Evolutionary conservation across 148 eudicot species (phyloP).

Genomic region (Arbutus unedo): DNA sequence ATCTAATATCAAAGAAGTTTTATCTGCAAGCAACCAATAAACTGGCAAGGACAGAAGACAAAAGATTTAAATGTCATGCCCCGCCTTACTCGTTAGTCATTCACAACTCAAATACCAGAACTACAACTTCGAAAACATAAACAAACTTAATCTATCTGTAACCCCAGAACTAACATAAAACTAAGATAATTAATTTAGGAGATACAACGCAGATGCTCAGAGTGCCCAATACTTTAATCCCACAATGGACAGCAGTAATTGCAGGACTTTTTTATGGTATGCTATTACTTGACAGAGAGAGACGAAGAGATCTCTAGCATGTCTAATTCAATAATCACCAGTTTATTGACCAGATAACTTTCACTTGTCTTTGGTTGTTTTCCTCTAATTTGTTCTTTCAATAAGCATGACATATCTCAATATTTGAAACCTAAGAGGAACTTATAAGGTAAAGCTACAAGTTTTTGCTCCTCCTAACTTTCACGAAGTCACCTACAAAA

Average conservation of each 20-base stretch:
- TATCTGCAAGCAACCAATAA: neutral
- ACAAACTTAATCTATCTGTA: neutral
- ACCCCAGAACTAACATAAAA: neutral
- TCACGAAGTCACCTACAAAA: neutral
- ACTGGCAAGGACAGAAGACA: neutral
- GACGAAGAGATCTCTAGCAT: neutral
- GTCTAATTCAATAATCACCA: neutral
- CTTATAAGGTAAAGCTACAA: neutral
- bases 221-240: slow-evolving; percentile 8
- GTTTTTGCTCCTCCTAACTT: neutral
- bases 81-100: neutral
- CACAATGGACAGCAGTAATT: no score
- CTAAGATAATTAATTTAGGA: neutral
- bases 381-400: neutral
- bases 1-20: neutral
- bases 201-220: neutral
- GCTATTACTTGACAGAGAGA: neutral
- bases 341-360: neutral
- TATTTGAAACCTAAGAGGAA: neutral
- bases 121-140: neutral
- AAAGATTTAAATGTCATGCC: neutral
- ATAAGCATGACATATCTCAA: neutral
- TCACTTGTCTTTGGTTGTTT: neutral
- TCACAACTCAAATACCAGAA: neutral
- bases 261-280: neutral